A percentile compares a stretch with the other conserved stretches of the same genome.
These are phyloP conservation scores for Sugiyamaella chiloensis DNA, from an alignment of 805 yeast genomes.

Conservation along the genomic window DNA sequence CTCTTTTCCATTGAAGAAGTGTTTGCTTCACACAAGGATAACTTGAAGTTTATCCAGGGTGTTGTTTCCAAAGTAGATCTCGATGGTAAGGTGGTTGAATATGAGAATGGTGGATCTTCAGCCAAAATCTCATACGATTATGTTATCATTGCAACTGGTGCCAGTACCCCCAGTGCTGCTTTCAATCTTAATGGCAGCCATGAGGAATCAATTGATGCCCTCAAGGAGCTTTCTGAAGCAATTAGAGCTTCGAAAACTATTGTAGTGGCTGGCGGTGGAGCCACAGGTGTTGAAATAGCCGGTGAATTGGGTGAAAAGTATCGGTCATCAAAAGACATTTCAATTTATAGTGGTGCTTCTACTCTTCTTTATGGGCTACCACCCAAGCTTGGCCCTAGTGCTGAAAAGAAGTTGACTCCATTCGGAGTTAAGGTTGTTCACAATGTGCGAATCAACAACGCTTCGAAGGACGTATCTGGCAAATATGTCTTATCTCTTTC, in stretches of 20 bases:
- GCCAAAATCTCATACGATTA: constrained; percentile 14
- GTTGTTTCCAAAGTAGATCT: constrained; percentile 14
- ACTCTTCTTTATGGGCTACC: constrained; percentile 19
- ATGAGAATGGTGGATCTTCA: background rate
- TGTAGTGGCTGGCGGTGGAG: constrained; percentile 53
- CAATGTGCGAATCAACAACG: constrained; percentile 4
- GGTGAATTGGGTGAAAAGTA: constrained; percentile 43
- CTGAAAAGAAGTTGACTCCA: constrained; percentile 18
- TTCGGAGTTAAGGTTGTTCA: constrained; percentile 21
- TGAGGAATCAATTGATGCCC: constrained; percentile 9
- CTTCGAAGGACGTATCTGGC: constrained; percentile 4
- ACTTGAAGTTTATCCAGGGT: constrained; percentile 17
- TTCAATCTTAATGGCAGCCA: constrained; percentile 15
- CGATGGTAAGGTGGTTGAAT: constrained; percentile 7
- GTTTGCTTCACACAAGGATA: constrained; percentile 2
- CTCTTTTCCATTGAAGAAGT: constrained; percentile 1
- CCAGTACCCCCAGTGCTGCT: constrained; percentile 12
- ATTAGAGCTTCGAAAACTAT: constrained; percentile 38
- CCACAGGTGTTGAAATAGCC: constrained; percentile 49
- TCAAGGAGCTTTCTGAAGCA: constrained; percentile 17
- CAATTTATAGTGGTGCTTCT: constrained; percentile 21
- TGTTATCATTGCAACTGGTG: constrained; percentile 23
- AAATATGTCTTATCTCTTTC: constrained; percentile 11
- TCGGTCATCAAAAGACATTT: constrained; percentile 37
- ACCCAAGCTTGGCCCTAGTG: constrained; percentile 14